Evolutionary conservation across 768 basidiomycete genomes (phyloP).

Genomic region (Phlebiopsis flavidoalba): DNA sequence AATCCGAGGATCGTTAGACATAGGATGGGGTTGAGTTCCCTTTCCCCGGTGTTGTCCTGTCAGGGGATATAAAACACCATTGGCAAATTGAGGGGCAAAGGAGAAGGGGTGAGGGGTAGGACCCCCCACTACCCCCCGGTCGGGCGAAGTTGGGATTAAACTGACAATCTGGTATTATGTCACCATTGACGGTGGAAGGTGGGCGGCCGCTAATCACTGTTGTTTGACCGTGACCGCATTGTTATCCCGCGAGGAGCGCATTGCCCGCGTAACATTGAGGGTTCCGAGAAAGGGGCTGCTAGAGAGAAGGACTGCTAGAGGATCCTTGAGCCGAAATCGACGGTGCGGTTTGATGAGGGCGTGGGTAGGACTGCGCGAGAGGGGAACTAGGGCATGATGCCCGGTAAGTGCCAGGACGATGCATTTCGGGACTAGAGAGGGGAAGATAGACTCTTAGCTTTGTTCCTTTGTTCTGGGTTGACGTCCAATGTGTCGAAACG

Average conservation of each 20-base stretch:
- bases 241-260: conserved; percentile 58
- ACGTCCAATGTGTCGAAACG: conserved; percentile 49
- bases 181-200: conserved; percentile 55
- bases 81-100: conserved; percentile 30
- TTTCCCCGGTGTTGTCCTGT: conserved; percentile 55
- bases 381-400: conserved; percentile 59
- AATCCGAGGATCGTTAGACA: conserved; percentile 77
- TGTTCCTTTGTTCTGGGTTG: too few relatives aligned
- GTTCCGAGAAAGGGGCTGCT: too few relatives aligned
- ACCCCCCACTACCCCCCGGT: too few relatives aligned
- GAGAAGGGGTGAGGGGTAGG: conserved; percentile 35
- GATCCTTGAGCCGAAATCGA: conserved; percentile 40
- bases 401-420: conserved; percentile 24
- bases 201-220: conserved; percentile 36
- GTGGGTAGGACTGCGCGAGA: conserved; percentile 36
- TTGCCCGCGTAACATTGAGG: conserved; percentile 79
- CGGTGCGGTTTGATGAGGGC: conserved; percentile 50
- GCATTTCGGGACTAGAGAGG: too few relatives aligned
- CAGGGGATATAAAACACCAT: conserved; percentile 26
- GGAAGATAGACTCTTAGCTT: too few relatives aligned
- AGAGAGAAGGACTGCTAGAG: conserved; percentile 58
- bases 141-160: too few relatives aligned
- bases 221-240: conserved; percentile 5
- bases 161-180: too few relatives aligned
- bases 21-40: conserved; percentile 71